These are phyloP conservation scores for Chytriomyces sp. DNA, from an alignment of 192 early-diverging fungal genomes.

Conservation along the genomic window DNA sequence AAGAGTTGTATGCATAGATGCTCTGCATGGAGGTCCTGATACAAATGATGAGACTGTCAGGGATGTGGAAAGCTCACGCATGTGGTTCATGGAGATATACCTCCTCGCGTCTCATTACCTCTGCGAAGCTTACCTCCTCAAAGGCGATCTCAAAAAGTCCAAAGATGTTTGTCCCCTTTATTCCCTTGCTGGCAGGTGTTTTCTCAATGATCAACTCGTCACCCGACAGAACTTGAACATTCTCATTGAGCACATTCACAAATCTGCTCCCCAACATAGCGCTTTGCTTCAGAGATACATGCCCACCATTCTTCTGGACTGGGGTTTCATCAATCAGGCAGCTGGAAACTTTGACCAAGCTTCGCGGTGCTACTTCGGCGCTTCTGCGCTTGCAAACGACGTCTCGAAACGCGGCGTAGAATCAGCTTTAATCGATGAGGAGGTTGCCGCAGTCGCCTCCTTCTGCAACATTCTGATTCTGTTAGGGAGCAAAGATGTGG, in stretches of 20 bases:
- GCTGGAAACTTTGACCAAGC: not conserved
- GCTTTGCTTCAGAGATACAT: not conserved
- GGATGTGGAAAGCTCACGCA: not conserved
- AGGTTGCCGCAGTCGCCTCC: not conserved
- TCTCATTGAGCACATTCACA: not conserved
- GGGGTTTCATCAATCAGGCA: slow-evolving; percentile 14
- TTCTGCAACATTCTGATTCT: slow-evolving; percentile 23
- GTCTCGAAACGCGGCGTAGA: not conserved
- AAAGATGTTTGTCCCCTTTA: slow-evolving; percentile 3
- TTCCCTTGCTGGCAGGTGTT: not conserved
- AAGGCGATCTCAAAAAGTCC: not conserved
- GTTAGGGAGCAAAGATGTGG: slow-evolving; percentile 1
- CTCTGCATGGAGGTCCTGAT: not conserved
- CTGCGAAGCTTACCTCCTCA: slow-evolving; percentile 7
- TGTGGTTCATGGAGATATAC: slow-evolving; percentile 12
- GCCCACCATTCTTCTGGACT: slow-evolving; percentile 11
- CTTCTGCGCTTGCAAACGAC: slow-evolving; percentile 21
- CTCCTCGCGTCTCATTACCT: slow-evolving; percentile 2
- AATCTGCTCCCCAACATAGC: not conserved
- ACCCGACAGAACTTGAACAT: not conserved
- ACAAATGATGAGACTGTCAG: not conserved
- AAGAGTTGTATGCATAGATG: not conserved
- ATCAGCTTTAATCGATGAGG: not conserved
- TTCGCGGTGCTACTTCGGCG: slow-evolving; percentile 26
- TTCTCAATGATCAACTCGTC: not conserved